Evolutionary conservation across 2,329 filamentous ascomycete genomes (phyloP).

Genomic region (Cladophialophora bantiana): DNA sequence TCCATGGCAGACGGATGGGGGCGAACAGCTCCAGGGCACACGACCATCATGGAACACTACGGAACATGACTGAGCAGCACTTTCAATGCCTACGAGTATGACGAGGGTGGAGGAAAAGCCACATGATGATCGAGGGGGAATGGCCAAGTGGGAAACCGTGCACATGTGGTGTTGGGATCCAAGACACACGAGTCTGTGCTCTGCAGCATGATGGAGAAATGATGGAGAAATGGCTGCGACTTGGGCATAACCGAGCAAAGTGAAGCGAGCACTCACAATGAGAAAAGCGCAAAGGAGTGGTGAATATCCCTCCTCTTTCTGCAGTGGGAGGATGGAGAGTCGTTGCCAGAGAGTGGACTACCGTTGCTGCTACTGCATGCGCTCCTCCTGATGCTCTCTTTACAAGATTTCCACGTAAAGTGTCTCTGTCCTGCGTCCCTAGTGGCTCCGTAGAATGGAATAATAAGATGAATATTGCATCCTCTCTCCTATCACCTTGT

Average conservation of each 20-base stretch:
- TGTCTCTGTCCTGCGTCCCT: background rate
- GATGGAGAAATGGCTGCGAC: conserved; percentile 6
- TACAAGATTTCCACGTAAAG: background rate
- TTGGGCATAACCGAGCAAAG: conserved; percentile 13
- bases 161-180: conserved; percentile 17
- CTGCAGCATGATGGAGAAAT: conserved; percentile 6
- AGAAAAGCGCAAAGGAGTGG: conserved; percentile 5
- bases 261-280: conserved; percentile 20
- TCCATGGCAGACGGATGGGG: background rate
- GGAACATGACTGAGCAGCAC: too few species aligned
- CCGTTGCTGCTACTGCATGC: conserved; percentile 2
- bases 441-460: background rate
- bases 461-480: background rate
- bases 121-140: too few species aligned
- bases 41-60: background rate
- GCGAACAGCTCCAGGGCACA: background rate
- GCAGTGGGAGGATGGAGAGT: background rate
- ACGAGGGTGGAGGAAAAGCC: too few species aligned
- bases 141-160: too few species aligned
- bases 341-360: background rate
- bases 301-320: background rate
- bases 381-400: background rate
- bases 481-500: background rate
- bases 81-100: too few species aligned
- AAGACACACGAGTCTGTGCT: conserved; percentile 32